Percentiles rank a stretch among this genome's conserved stretches.
Evolutionary conservation across 352 stramenopile species (phyloP).

Genomic region (Phytophthora uliginosa): DNA sequence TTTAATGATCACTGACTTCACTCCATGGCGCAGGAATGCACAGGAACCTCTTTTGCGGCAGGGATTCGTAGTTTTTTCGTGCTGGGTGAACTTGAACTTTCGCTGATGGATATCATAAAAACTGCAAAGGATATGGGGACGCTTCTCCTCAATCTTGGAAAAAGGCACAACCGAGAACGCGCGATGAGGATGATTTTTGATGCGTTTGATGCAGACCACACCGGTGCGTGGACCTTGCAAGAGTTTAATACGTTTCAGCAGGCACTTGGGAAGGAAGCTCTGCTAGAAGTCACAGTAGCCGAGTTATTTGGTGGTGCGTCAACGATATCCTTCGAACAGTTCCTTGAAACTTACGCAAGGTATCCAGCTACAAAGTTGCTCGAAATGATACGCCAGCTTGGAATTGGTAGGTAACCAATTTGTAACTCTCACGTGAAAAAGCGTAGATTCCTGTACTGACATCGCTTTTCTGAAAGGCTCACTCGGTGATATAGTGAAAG

Average conservation of each 20-base stretch:
- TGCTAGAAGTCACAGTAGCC: conserved; percentile 47
- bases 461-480: conserved; percentile 37
- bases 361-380: conserved; percentile 50
- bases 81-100: conserved; percentile 50
- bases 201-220: conserved; percentile 52
- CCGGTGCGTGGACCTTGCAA: conserved; percentile 51
- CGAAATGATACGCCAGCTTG: conserved; percentile 43
- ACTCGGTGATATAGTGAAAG: conserved; percentile 44
- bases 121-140: conserved; percentile 26
- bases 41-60: conserved; percentile 23
- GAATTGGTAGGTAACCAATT: conserved; percentile 45
- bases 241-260: conserved; percentile 79
- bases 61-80: conserved; percentile 47
- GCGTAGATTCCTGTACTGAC: neutral
- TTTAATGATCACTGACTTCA: neutral
- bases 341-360: conserved; percentile 50
- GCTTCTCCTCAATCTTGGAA: conserved; percentile 41
- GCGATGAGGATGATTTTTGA: conserved; percentile 53
- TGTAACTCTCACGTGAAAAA: neutral
- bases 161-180: conserved; percentile 51
- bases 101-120: conserved; percentile 45
- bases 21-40: conserved; percentile 11
- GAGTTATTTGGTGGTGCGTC: conserved; percentile 45
- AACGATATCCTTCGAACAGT: conserved; percentile 42
- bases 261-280: conserved; percentile 46